phyloP scores from a whole-genome alignment of 371 early-diverging fungal species.

The Syncephalastrum sp. region DNA sequence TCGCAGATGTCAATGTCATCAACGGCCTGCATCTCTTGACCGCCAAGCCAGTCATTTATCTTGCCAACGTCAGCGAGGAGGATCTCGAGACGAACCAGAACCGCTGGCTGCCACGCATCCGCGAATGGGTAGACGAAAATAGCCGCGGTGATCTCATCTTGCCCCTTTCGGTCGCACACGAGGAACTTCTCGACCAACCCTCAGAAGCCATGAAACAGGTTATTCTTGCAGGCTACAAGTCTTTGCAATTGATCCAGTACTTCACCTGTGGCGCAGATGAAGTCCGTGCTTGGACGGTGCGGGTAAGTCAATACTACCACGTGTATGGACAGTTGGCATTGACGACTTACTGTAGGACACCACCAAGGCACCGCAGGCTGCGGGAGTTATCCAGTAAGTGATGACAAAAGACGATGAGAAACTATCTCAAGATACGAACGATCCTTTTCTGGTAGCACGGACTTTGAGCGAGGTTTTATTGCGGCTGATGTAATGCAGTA shows the following conservation, averaged over 20 bases:
- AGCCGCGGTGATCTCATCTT: slow-evolving; percentile 83
- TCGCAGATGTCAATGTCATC: slow-evolving; percentile 65
- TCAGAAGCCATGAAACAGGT: slow-evolving; percentile 37
- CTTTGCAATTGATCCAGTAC: slow-evolving; percentile 86
- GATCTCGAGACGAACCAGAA: slow-evolving; percentile 58
- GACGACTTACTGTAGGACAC: slow-evolving; percentile 46
- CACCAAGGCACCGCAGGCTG: slow-evolving; percentile 91
- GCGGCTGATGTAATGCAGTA: slow-evolving; percentile 90
- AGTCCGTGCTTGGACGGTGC: slow-evolving; percentile 81
- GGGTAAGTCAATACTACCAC: slow-evolving; percentile 28
- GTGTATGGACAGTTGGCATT: not conserved
- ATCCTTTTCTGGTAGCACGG: slow-evolving; percentile 51
- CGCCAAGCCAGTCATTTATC: slow-evolving; percentile 92
- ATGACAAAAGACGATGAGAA: not conserved
- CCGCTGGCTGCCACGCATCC: slow-evolving; percentile 71
- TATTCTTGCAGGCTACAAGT: slow-evolving; percentile 83
- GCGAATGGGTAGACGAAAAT: slow-evolving; percentile 88
- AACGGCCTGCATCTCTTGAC: slow-evolving; percentile 84
- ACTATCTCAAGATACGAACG: not conserved
- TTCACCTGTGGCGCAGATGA: slow-evolving; percentile 91
- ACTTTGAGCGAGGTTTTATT: slow-evolving; percentile 91
- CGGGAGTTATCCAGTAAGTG: slow-evolving; percentile 74
- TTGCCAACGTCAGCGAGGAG: slow-evolving; percentile 81
- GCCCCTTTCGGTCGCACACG: slow-evolving; percentile 85
- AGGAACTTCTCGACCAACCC: slow-evolving; percentile 26